Evolutionary conservation across 2,329 filamentous ascomycete genomes (phyloP).

Genomic region (Uncinocarpus reesii): DNA sequence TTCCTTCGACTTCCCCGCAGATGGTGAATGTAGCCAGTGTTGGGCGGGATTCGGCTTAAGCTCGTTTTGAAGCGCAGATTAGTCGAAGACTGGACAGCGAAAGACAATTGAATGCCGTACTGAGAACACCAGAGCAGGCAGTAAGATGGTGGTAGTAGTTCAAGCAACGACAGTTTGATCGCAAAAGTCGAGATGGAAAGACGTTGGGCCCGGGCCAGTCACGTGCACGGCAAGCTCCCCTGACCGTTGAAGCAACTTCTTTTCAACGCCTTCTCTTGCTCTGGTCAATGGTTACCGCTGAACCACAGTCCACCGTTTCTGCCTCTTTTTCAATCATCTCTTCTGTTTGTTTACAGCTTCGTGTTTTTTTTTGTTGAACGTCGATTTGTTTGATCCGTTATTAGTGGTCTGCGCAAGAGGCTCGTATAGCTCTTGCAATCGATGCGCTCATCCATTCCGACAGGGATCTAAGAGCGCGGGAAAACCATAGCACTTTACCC

Average conservation of each 20-base stretch:
- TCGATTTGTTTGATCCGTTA: not conserved
- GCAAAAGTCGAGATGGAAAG: too few relatives aligned
- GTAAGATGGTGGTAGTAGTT: too few relatives aligned
- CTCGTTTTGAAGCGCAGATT: too few relatives aligned
- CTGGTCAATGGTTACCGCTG: not conserved
- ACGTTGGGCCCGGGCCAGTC: too few relatives aligned
- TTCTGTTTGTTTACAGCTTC: not conserved
- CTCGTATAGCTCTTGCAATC: not conserved
- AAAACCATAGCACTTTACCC: constrained; percentile 1
- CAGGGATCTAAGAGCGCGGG: constrained; percentile 9
- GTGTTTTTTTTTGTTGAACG: not conserved
- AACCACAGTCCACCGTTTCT: constrained; percentile 7
- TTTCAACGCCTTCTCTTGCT: not conserved
- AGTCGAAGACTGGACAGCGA: too few relatives aligned
- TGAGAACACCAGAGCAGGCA: too few relatives aligned
- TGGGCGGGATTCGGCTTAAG: too few relatives aligned
- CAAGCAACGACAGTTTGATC: too few relatives aligned
- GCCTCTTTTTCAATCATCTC: not conserved
- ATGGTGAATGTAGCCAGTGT: too few relatives aligned
- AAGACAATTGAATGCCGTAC: too few relatives aligned
- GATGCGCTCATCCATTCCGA: not conserved
- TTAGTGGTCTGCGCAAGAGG: not conserved
- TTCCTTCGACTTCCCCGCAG: too few relatives aligned
- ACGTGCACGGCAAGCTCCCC: not conserved
- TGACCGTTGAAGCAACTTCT: not conserved